These are phyloP conservation scores for Acanthochlamys bracteata DNA, from an alignment of 106 monocot genomes.

Conservation along the genomic window DNA sequence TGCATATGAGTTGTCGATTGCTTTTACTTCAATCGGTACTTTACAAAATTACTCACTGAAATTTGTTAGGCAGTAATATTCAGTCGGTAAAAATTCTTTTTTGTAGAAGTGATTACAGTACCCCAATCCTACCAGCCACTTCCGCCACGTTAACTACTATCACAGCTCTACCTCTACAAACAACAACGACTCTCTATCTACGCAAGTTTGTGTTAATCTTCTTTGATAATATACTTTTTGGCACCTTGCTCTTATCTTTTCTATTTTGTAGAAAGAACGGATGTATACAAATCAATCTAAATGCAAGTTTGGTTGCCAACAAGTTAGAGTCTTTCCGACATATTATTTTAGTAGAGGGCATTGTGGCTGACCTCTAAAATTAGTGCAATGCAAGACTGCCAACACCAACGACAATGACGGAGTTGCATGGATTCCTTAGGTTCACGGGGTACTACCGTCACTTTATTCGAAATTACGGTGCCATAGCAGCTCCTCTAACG, in stretches of 20 bases:
- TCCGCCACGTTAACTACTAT: too few species aligned
- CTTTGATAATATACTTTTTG: not conserved
- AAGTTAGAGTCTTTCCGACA: not conserved
- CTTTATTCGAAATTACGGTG: not conserved
- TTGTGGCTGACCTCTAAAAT: not conserved
- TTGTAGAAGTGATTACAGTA: too few species aligned
- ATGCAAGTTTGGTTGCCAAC: not conserved
- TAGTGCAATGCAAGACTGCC: conserved; percentile 1
- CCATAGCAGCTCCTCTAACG: not conserved
- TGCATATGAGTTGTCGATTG: too few species aligned
- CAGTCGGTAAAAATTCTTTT: too few species aligned
- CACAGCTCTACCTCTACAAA: too few species aligned
- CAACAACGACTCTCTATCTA: not conserved
- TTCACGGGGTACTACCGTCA: not conserved
- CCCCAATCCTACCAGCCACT: too few species aligned
- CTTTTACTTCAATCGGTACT: too few species aligned
- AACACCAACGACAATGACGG: not conserved
- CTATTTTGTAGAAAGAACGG: not conserved
- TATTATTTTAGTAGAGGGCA: not conserved
- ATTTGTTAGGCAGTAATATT: too few species aligned
- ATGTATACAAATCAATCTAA: not conserved
- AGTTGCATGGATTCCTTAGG: not conserved
- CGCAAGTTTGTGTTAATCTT: not conserved
- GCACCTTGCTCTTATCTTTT: not conserved
- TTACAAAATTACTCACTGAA: too few species aligned